Percentiles rank a stretch among this genome's conserved stretches.
These are phyloP conservation scores for Tillandsia fasciculata DNA, from an alignment of 176 grass and related monocot species.

Conservation along the genomic window DNA sequence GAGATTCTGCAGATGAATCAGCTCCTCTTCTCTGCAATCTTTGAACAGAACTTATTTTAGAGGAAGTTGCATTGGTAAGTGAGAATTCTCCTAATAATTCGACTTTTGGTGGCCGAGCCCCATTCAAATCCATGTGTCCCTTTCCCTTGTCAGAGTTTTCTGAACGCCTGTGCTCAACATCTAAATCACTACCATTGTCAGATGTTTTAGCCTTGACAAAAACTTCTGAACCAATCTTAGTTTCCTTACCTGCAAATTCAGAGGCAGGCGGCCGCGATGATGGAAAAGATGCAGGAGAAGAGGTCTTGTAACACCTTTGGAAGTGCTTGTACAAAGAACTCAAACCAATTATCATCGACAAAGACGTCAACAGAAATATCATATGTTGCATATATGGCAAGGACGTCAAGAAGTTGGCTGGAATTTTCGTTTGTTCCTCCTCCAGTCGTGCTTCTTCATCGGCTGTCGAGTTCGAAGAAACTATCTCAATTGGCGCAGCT, in stretches of 20 bases:
- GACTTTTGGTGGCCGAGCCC: conserved; percentile 20
- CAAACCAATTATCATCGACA: conserved; percentile 18
- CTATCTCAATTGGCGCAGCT: neutral
- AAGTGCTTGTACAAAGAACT: conserved; percentile 23
- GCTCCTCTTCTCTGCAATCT: conserved; percentile 1
- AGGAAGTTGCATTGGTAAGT: conserved; percentile 5
- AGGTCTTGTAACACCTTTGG: conserved; percentile 10
- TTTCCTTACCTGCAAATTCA: neutral
- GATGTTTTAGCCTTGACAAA: neutral
- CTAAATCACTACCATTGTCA: neutral
- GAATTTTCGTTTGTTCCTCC: neutral
- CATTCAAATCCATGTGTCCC: conserved; percentile 4
- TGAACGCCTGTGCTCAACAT: neutral
- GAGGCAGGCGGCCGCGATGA: neutral
- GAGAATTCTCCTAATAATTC: conserved; percentile 37
- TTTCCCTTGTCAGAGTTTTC: neutral
- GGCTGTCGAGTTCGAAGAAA: neutral
- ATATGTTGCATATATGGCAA: conserved; percentile 17
- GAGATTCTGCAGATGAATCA: neutral
- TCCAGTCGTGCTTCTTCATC: neutral
- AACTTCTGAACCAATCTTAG: neutral
- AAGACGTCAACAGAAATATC: conserved; percentile 17
- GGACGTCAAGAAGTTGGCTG: neutral
- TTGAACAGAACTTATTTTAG: conserved; percentile 11
- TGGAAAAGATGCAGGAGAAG: neutral